Conservation (phyloP, 345 rosid species). For the Citrus sp. region DNA sequence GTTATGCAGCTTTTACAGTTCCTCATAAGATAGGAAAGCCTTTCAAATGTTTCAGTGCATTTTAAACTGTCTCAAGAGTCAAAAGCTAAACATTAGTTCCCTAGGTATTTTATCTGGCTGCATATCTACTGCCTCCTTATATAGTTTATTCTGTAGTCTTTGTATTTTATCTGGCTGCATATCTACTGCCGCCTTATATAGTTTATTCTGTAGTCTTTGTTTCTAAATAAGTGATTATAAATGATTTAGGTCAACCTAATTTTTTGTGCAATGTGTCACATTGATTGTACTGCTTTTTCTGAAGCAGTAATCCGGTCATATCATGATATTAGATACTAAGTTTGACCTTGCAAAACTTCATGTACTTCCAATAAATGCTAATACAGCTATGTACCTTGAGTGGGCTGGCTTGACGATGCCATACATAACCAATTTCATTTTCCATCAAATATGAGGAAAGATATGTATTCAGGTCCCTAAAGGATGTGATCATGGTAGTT, state of each 20-base stretch:
- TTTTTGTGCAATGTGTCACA: background rate
- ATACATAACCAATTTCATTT: background rate
- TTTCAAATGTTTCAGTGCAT: background rate
- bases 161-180: background rate
- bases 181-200: background rate
- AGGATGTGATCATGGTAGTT: background rate
- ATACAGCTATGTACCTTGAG: background rate
- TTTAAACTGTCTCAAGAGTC: background rate
- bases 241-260: background rate
- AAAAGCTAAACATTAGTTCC: background rate
- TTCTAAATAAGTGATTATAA: background rate
- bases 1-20: background rate
- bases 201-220: background rate
- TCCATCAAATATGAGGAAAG: background rate
- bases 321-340: background rate
- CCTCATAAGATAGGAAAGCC: background rate
- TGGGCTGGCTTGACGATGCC: background rate
- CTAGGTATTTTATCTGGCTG: background rate
- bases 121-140: background rate
- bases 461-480: background rate
- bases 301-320: background rate
- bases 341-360: background rate
- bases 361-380: background rate
- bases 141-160: no score
- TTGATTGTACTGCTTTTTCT: background rate